Conservation (phyloP, 139 green algal species). For the Zygnema circumcarinatum region DNA sequence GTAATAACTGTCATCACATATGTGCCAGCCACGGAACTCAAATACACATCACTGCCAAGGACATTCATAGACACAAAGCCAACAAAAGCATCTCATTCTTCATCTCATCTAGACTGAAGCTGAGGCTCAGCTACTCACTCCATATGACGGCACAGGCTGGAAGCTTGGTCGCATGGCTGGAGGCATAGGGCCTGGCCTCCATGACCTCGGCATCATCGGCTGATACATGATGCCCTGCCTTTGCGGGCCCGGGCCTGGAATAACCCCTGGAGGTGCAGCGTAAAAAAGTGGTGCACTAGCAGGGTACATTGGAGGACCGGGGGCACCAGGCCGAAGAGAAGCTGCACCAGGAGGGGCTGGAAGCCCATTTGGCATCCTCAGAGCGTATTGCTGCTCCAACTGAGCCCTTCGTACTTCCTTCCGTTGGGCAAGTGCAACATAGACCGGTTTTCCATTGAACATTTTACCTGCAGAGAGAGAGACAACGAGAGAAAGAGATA, state of each 20-base stretch:
- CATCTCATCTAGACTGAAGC: not conserved
- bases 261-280: slow-evolving; percentile 49
- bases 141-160: slow-evolving; percentile 44
- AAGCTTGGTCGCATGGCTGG: slow-evolving; percentile 29
- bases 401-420: slow-evolving; percentile 66
- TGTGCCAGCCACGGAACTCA: not conserved
- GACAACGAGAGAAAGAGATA: too few species aligned
- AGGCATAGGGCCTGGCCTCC: slow-evolving; percentile 32
- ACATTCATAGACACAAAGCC: not conserved
- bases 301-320: slow-evolving; percentile 50
- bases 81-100: not conserved
- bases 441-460: slow-evolving; percentile 65
- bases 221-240: slow-evolving; percentile 51
- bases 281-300: slow-evolving; percentile 55
- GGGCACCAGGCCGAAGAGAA: not conserved
- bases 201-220: slow-evolving; percentile 51
- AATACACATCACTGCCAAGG: not conserved
- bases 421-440: slow-evolving; percentile 70
- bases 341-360: not conserved
- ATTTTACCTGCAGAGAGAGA: slow-evolving; percentile 44
- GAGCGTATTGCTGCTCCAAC: slow-evolving; percentile 66
- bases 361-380: slow-evolving; percentile 25
- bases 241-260: slow-evolving; percentile 7
- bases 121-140: not conserved
- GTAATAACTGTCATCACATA: not conserved